Evolutionary conservation across 257 asterid species (phyloP), one percentile per base, ranked within the genome.

Genomic region (Schizonepeta tenuifolia): DNA sequence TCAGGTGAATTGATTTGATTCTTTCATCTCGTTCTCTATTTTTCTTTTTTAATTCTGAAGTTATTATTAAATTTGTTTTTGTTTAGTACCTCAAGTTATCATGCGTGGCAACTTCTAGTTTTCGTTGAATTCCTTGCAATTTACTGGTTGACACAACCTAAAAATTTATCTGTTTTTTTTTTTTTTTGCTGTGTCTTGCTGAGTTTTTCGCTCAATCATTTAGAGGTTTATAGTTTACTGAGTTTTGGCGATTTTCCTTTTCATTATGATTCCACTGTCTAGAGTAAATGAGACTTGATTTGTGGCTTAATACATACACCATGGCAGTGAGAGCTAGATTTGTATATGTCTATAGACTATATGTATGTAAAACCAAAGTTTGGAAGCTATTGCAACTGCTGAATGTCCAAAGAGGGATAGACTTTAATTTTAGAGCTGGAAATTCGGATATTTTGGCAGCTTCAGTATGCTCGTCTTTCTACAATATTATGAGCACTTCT

Each of bases 1-100:
- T 74, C 90, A 76, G 93, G 93, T 85, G 28, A 58, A 17, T 17
- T 20, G 50, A 49, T 65, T 43, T 44, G 13, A 12, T 72, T 54
- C 3, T 12, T 8, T 36, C 44, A 13, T 46, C 49, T 55, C 51
- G 7, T 7, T 56, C 46, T 28, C 0, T 9, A 1, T 20, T 12
- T 13, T 35, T 49, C 10, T 46, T 18, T 28, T 65, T 8, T 0
- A 0, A n/a, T 21, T 31, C 17, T 13, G 38, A 62, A 9, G 28
- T 20, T 28, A 11, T 26, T 31, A 44, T 67, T 36, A 35, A 41
- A 6, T 33, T 51, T 26, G 43, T 60, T 17, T 61, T 59, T 33
- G 7, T 20, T 57, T 21, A 17, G 21, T 36, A 31, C 51, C 44
- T 55, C 74, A 10, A 71, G 24, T 58, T 22, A 17, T 60, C 47